A percentile compares a stretch with the other conserved stretches of the same genome.
Conservation (phyloP, 495 filamentous ascomycete species). For the Apiosordaria backusii region DNA sequence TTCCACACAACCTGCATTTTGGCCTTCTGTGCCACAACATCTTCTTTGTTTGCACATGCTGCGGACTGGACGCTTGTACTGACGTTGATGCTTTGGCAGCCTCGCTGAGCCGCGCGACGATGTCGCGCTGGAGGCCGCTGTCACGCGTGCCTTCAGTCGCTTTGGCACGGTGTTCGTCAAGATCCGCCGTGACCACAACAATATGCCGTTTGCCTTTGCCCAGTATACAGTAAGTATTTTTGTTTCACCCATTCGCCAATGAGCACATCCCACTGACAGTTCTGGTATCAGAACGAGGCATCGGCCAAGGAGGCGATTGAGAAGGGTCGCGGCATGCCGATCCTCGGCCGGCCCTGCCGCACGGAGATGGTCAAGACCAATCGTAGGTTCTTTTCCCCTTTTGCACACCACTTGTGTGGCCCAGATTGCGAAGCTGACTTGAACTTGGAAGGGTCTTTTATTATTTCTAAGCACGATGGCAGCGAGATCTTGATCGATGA, state of each 20-base stretch:
- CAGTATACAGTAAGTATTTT: slow-evolving; percentile 54
- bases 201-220: slow-evolving; percentile 63
- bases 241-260: background rate
- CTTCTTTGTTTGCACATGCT: slow-evolving; percentile 2
- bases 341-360: slow-evolving; percentile 56
- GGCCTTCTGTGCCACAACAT: too few species aligned
- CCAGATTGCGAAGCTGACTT: slow-evolving; percentile 14
- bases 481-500: slow-evolving; percentile 39
- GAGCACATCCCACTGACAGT: slow-evolving; percentile 16
- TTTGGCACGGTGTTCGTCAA: slow-evolving; percentile 60
- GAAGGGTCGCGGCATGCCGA: slow-evolving; percentile 43
- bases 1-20: too few species aligned
- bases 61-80: background rate
- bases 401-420: background rate
- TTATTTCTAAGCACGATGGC: slow-evolving; percentile 43
- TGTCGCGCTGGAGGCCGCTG: slow-evolving; percentile 46
- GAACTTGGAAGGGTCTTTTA: slow-evolving; percentile 43
- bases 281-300: slow-evolving; percentile 27
- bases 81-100: slow-evolving; percentile 24
- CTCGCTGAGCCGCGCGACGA: slow-evolving; percentile 46
- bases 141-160: slow-evolving; percentile 48
- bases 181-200: slow-evolving; percentile 53
- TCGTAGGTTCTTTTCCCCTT: slow-evolving; percentile 38
- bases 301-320: slow-evolving; percentile 50
- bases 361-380: slow-evolving; percentile 56